These are phyloP conservation scores for Trichocomaceae sp. DNA, from an alignment of 2,329 filamentous ascomycete species.

Conservation along the genomic window DNA sequence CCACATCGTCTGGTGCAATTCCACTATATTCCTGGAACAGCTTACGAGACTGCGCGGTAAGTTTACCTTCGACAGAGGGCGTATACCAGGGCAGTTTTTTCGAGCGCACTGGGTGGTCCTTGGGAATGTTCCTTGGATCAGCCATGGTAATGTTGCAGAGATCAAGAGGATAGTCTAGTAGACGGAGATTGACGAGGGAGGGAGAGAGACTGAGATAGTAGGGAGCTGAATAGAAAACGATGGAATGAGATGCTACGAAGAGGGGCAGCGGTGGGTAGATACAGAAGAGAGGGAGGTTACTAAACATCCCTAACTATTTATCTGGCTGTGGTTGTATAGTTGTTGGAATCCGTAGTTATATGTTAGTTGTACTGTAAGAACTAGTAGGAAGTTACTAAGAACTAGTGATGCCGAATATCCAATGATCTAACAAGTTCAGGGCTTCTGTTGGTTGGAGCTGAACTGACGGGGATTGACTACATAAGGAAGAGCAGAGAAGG, in stretches of 20 bases:
- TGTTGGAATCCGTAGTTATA: no score
- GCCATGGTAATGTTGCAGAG: background rate
- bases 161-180: background rate
- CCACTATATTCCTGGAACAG: slow-evolving; percentile 5
- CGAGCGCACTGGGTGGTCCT: slow-evolving; percentile 1
- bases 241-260: background rate
- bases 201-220: background rate
- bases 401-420: no score
- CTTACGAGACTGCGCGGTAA: background rate
- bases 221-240: background rate
- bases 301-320: no score
- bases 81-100: slow-evolving; percentile 2
- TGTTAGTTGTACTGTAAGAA: no score
- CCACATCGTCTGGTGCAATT: background rate
- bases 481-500: no score
- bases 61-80: background rate
- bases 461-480: no score
- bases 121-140: slow-evolving; percentile 1
- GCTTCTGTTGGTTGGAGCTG: no score
- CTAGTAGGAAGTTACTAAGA: no score
- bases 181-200: background rate
- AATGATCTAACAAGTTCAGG: no score
- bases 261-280: background rate
- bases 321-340: no score
- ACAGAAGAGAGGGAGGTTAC: no score